Evolutionary conservation across 2,329 filamentous ascomycete species (phyloP).

Genomic region (Penicillium sp.): DNA sequence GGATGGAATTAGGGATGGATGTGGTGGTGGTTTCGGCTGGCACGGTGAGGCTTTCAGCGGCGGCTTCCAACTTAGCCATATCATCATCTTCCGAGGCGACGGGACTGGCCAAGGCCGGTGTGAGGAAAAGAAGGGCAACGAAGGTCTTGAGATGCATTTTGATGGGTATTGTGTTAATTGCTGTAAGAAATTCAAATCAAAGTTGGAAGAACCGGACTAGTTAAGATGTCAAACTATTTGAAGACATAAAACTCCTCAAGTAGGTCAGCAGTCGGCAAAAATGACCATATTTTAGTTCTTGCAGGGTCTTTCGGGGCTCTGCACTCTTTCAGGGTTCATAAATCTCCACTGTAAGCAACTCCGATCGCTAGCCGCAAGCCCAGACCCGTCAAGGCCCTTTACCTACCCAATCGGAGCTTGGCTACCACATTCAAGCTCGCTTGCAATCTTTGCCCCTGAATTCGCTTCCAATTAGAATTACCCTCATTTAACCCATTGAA

Average conservation of each 20-base stretch:
- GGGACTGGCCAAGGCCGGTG: conserved; percentile 23
- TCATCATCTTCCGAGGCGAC: neutral
- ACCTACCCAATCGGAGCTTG: neutral
- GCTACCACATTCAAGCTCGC: neutral
- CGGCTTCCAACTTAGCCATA: neutral
- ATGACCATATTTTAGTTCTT: neutral
- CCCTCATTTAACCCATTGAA: neutral
- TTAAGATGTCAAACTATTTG: neutral
- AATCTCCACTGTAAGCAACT: neutral
- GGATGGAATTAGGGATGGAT: conserved; percentile 20
- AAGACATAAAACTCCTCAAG: neutral
- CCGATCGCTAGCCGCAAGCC: neutral
- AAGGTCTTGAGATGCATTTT: conserved; percentile 28
- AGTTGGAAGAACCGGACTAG: neutral
- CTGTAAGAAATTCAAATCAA: neutral
- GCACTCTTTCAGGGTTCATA: neutral
- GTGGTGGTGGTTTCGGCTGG: neutral
- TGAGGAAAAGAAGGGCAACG: conserved; percentile 21
- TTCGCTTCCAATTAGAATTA: neutral
- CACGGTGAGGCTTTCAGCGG: neutral
- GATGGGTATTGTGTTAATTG: neutral
- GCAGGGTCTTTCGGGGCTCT: neutral
- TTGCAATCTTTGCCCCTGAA: neutral
- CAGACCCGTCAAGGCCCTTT: neutral
- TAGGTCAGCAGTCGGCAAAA: neutral